Conservation (phyloP, 305 asterid species). For the Solanum chacoense region DNA sequence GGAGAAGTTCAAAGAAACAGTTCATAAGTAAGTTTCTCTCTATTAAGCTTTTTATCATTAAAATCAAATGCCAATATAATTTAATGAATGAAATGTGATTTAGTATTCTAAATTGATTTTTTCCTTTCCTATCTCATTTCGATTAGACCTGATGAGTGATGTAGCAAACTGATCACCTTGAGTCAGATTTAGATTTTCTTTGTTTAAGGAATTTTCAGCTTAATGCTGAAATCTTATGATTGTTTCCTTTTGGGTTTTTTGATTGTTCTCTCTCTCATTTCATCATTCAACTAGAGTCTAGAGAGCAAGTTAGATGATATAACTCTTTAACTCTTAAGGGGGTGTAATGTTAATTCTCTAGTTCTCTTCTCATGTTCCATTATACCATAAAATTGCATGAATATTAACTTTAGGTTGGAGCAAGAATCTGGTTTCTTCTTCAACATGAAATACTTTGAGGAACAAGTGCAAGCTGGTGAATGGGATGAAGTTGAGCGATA, state of each 20-base stretch:
- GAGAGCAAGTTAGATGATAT: neutral
- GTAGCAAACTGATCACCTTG: neutral
- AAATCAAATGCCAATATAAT: neutral
- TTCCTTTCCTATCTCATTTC: neutral
- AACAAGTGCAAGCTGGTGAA: slow-evolving; percentile 86
- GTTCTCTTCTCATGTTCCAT: neutral
- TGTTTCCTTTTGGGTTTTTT: neutral
- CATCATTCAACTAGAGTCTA: neutral
- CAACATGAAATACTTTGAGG: slow-evolving; percentile 93
- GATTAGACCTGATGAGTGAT: neutral
- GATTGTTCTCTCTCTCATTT: neutral
- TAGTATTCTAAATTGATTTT: neutral
- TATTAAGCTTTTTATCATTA: neutral
- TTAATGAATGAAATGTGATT: neutral
- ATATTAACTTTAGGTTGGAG: slow-evolving; percentile 47
- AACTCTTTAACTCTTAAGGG: neutral
- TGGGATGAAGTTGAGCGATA: slow-evolving; percentile 94
- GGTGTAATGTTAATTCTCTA: neutral
- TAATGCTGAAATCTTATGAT: neutral
- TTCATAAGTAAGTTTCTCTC: slow-evolving; percentile 53
- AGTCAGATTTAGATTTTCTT: neutral
- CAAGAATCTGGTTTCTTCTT: slow-evolving; percentile 95
- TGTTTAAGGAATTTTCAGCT: neutral
- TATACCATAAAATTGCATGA: neutral
- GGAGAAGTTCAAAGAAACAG: slow-evolving; percentile 92